Conservation (phyloP, 2,329 filamentous ascomycete genomes). For the Colletotrichum spinosum region DNA sequence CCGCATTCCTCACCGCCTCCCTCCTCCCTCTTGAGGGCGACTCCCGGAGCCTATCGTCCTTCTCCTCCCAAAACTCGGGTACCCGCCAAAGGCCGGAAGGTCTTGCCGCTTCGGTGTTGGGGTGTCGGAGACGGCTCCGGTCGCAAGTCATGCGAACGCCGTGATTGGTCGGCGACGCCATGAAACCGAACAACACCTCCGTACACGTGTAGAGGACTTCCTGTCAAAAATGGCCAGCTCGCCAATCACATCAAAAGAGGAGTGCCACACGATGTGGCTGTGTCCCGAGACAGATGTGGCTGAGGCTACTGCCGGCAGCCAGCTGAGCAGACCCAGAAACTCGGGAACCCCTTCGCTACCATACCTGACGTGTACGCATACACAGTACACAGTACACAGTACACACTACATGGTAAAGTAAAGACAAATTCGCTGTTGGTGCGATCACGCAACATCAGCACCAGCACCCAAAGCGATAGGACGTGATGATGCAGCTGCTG, state of each 20-base stretch:
- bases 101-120: conserved; percentile 35
- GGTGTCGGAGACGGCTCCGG: conserved; percentile 34
- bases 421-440: too few species aligned
- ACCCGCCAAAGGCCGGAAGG: conserved; percentile 18
- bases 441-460: too few species aligned
- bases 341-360: conserved; percentile 1
- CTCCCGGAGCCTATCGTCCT: conserved; percentile 16
- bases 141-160: not conserved
- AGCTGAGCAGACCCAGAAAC: conserved; percentile 13
- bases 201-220: not conserved
- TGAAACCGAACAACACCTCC: conserved; percentile 12
- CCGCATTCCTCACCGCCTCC: conserved; percentile 31
- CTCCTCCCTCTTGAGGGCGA: conserved; percentile 19
- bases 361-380: too few species aligned
- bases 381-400: too few species aligned
- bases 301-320: conserved; percentile 1
- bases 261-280: conserved; percentile 22
- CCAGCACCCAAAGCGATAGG: too few species aligned
- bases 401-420: too few species aligned
- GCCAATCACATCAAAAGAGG: conserved; percentile 22
- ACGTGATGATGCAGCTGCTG: not conserved
- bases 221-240: conserved; percentile 4
- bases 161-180: conserved; percentile 23
- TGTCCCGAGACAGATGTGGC: conserved; percentile 30
- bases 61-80: conserved; percentile 5